phyloP scores from a whole-genome alignment of 495 filamentous ascomycete genomes.

The Emericellopsis terricola region DNA sequence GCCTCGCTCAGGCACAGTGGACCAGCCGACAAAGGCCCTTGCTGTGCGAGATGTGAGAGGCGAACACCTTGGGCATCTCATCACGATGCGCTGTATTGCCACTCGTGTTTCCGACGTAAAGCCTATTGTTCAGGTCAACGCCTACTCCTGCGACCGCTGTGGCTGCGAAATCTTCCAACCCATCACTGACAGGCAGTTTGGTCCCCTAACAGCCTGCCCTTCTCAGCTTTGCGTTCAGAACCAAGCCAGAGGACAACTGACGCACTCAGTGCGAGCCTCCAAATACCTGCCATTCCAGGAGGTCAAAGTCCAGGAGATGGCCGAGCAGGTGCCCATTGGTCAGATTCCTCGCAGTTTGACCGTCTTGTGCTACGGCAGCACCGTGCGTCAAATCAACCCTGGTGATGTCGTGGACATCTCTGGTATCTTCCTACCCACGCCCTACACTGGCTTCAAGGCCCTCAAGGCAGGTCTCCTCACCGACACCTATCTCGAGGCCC shows the following conservation, averaged over 20 bases:
- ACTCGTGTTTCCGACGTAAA: conserved; percentile 96
- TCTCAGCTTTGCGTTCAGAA: conserved; percentile 80
- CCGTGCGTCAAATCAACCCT: conserved; percentile 73
- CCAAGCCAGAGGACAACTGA: conserved; percentile 81
- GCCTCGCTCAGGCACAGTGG: conserved; percentile 54
- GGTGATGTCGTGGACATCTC: conserved; percentile 87
- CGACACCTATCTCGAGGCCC: conserved; percentile 92
- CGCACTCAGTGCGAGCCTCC: conserved; percentile 81
- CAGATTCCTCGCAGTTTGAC: conserved; percentile 88
- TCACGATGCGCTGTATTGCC: conserved; percentile 86
- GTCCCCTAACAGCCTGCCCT: conserved; percentile 67
- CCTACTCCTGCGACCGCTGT: conserved; percentile 92
- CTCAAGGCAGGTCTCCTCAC: conserved; percentile 89
- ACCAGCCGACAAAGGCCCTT: conserved; percentile 64
- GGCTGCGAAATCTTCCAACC: conserved; percentile 97
- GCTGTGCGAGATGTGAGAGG: conserved; percentile 85
- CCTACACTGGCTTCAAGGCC: conserved; percentile 94
- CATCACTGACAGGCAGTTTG: conserved; percentile 75
- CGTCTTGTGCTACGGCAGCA: conserved; percentile 70
- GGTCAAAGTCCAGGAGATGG: conserved; percentile 96
- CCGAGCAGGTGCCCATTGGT: conserved; percentile 92
- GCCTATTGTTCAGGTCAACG: conserved; percentile 89
- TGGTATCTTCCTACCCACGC: conserved; percentile 90
- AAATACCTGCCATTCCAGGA: conserved; percentile 98
- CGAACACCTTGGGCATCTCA: conserved; percentile 80